Evolutionary conservation across 2,329 filamentous ascomycete genomes (phyloP).

Genomic region (Trichoderma brevicompactum): DNA sequence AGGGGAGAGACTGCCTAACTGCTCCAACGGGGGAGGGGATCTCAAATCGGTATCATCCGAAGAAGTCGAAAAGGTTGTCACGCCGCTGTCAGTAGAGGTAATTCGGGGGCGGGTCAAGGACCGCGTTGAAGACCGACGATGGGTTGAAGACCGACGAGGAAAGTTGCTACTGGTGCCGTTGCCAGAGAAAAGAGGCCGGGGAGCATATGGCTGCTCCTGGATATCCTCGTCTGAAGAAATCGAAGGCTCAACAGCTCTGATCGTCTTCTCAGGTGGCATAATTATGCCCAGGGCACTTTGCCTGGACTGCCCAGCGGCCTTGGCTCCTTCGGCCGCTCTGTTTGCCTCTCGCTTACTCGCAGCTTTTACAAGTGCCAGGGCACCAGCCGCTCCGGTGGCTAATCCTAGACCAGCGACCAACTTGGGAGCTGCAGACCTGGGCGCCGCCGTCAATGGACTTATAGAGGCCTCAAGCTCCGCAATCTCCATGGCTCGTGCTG

Average conservation of each 20-base stretch:
- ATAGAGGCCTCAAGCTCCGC: conserved; percentile 36
- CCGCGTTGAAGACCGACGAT: conserved; percentile 30
- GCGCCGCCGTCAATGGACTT: conserved; percentile 25
- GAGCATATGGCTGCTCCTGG: conserved; percentile 14
- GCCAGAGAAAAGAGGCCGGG: background rate
- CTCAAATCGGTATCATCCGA: conserved; percentile 34
- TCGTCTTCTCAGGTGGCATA: conserved; percentile 17
- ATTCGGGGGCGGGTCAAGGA: conserved; percentile 35
- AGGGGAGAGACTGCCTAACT: conserved; percentile 49
- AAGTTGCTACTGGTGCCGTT: conserved; percentile 23
- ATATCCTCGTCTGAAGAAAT: conserved; percentile 25
- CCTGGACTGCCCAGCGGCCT: conserved; percentile 2
- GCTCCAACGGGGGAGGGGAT: conserved; percentile 30
- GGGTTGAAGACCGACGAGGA: conserved; percentile 21
- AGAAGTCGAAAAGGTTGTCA: conserved; percentile 41
- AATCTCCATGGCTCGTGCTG: conserved; percentile 38
- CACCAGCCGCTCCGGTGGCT: conserved; percentile 17
- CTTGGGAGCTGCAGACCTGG: conserved; percentile 25
- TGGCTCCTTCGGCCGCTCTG: background rate
- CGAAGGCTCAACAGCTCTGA: conserved; percentile 28
- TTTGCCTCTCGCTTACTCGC: background rate
- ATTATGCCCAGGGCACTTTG: background rate
- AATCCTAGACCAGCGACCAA: conserved; percentile 19
- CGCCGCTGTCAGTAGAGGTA: conserved; percentile 41
- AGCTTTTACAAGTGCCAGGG: conserved; percentile 9